phyloP scores from a whole-genome alignment of 2,329 filamentous ascomycete species.

The Cytospora schulzeri region DNA sequence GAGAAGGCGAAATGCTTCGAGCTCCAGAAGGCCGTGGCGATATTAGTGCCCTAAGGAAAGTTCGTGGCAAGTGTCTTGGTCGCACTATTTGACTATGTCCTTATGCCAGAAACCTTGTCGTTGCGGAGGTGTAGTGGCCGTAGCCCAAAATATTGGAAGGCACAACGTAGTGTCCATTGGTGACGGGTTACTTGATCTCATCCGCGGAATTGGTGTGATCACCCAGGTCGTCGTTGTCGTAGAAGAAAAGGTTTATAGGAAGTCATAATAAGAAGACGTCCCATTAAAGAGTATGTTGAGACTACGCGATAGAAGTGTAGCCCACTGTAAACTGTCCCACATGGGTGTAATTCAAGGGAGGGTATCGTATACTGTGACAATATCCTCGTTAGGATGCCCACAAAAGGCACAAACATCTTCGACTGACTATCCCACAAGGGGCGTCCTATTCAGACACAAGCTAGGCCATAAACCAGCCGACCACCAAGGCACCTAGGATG shows the following conservation, averaged over 20 bases:
- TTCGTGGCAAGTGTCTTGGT: slow-evolving; percentile 40
- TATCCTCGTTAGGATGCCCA: too few relatives aligned
- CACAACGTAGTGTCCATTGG: slow-evolving; percentile 40
- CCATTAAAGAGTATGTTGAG: background rate
- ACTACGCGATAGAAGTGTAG: background rate
- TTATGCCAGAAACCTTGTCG: slow-evolving; percentile 32
- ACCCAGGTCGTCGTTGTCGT: slow-evolving; percentile 45
- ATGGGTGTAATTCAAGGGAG: background rate
- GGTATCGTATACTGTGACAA: background rate
- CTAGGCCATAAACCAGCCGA: background rate
- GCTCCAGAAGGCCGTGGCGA: slow-evolving; percentile 36
- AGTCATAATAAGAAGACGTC: slow-evolving; percentile 22
- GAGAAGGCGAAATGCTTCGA: slow-evolving; percentile 45
- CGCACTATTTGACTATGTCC: slow-evolving; percentile 44
- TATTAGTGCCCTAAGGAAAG: slow-evolving; percentile 37
- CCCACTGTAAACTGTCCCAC: background rate
- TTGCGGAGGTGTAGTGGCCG: slow-evolving; percentile 36
- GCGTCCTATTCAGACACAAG: background rate
- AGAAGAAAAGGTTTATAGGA: slow-evolving; percentile 31
- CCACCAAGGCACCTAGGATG: background rate
- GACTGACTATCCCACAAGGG: background rate
- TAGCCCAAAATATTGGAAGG: slow-evolving; percentile 42
- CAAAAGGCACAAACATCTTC: too few relatives aligned
- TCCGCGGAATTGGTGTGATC: slow-evolving; percentile 45
- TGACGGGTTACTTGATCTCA: slow-evolving; percentile 38